Percentiles rank a stretch among this genome's conserved stretches.
phyloP scores from a whole-genome alignment of 2,329 filamentous ascomycete genomes.

The Penicillium sp. region DNA sequence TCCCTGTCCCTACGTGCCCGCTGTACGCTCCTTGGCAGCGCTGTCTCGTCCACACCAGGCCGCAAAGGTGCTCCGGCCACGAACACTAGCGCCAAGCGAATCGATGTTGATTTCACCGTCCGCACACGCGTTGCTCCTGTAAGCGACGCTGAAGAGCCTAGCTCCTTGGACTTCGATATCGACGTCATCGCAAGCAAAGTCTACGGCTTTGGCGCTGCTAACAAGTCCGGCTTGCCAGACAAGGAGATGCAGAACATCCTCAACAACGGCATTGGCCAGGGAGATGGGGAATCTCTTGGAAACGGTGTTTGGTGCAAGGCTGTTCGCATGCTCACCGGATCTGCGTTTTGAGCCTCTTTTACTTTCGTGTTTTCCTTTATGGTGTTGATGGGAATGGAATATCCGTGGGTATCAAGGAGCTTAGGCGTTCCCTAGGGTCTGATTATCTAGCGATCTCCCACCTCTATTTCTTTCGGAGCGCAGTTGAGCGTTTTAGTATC shows the following conservation, averaged over 20 bases:
- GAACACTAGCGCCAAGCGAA: constrained; percentile 22
- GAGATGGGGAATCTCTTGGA: constrained; percentile 28
- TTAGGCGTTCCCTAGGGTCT: too few relatives aligned
- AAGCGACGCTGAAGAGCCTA: constrained; percentile 19
- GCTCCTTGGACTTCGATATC: constrained; percentile 37
- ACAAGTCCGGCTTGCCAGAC: constrained; percentile 31
- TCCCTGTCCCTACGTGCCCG: constrained; percentile 34
- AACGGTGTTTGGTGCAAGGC: constrained; percentile 42
- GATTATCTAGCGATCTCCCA: too few relatives aligned
- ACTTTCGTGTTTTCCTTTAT: constrained; percentile 6
- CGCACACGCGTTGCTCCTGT: constrained; percentile 27
- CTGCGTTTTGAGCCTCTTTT: constrained; percentile 31
- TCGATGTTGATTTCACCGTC: constrained; percentile 44
- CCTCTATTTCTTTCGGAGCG: too few relatives aligned
- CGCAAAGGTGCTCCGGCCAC: constrained; percentile 12
- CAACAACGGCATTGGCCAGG: constrained; percentile 23
- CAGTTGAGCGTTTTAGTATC: too few relatives aligned
- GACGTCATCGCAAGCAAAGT: constrained; percentile 41
- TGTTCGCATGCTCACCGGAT: constrained; percentile 35
- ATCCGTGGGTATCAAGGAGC: too few relatives aligned
- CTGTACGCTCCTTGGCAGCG: constrained; percentile 39
- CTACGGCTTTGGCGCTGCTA: constrained; percentile 38
- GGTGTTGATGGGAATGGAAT: not conserved
- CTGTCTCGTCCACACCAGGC: constrained; percentile 11
- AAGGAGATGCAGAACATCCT: constrained; percentile 39